Base-by-base conservation (phyloP, 495 filamentous ascomycete genomes). In the Penicillium egyptiacum region DNA sequence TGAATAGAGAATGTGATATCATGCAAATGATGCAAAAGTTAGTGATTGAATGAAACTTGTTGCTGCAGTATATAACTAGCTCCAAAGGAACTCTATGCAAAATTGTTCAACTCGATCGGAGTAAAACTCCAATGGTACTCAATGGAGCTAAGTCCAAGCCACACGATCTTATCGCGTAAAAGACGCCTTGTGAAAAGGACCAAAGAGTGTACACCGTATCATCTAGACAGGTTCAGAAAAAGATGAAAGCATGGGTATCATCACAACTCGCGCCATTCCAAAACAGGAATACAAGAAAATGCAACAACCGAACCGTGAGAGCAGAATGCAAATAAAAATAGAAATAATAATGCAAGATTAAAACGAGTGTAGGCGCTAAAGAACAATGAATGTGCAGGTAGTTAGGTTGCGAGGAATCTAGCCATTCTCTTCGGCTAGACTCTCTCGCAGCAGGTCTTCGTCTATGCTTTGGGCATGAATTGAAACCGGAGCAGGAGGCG, bases 381-480 rank as follows among this genome's bases (percentile, higher is more conserved):
- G 31, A 55, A 43, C 20, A 17, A 55, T 25, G 16, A 51, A 44
- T 48, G 4, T 57, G 41, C 14, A 46, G 17, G 35, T 28, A 10
- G 53, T 40, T 50, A 67, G 20, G 23, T 12, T 5, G 9, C 23
- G 1, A 26, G 40, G 30, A 52, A 11, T 19, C 22, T 45, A 45
- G 41, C 40, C 23, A 41, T n/a, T 6, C n/a, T 48, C 55, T 51
- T 78, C 76, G 17, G 66, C 71, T 11, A 80, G 59, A 62, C 66
- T 75, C 64, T 80, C 77, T 48, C 73, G 56, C 31, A 80, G 54
- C 6, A 76, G 53, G 30, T 64, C 55, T 50, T 77, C 70, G 59
- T 80, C 71, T 20, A 80, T 48, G 1, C 51, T 59, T 31, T 73
- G 63, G 1, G 70, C 65, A 46, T 75, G 75, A 12, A 79, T 57